Evolutionary conservation across 2,329 filamentous ascomycete species (phyloP), one percentile per base, ranked within the genome.

Genomic region (Talaromyces sp.): DNA sequence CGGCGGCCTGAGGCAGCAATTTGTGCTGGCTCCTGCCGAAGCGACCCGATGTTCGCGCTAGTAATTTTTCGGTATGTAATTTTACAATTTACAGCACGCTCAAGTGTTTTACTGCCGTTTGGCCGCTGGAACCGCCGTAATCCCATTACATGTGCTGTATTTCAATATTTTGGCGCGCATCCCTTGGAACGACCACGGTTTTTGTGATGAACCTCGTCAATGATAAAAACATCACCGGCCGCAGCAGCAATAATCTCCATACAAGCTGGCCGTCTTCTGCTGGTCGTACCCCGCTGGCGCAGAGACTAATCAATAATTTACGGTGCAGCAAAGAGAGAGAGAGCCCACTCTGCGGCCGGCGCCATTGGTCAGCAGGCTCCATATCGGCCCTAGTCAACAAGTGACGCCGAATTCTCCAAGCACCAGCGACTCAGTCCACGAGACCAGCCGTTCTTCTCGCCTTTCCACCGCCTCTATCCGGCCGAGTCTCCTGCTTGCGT

Each of bases 1-100:
- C 21, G 57, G 43, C 51, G 14, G 60, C 60, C 60, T 62, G 53
- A 62, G 60, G 60, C 60, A 62, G n/a, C 35, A 21, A 27, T 10
- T 29, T 10, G 10, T 3, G 14, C 27, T 10, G 41, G n/a, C 12
- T 27, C 21, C 31, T 58, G 56, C 59, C 59, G 59, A 56, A 52
- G 38, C 51, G 19, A 58, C 56, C 59, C 59, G 59, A 61, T 17
- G n/a, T 29, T 5, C 5, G 43, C 43, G 43, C 43, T 46, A 46
- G 43, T 46, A 21, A 1, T 21, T 46, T 46, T 38, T n/a, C 35
- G 35, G 32, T 3, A 38, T 14, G 35, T n/a, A n/a, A 11, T 46
- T 12, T 19, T 46, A 46, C 43, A 17, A 24, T 43, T 43, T 43
- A 43, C 41, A 11, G 41, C 43, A 46, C 9, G 19, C 43, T 12